Evolutionary conservation across 2,329 filamentous ascomycete genomes (phyloP).

Genomic region (Hymenoscyphus infarciens): DNA sequence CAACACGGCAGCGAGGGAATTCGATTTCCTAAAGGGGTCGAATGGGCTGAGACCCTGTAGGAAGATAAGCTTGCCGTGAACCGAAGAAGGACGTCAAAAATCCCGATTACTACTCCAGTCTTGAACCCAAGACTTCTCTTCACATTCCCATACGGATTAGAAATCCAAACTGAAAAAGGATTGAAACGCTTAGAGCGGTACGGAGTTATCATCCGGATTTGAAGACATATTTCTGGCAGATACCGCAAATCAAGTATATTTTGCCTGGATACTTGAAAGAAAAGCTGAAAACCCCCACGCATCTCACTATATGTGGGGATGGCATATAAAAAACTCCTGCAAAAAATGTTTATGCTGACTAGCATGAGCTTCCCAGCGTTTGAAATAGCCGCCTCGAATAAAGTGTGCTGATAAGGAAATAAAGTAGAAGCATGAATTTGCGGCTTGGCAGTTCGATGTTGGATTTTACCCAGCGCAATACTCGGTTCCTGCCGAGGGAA

Average conservation of each 20-base stretch:
- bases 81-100: not conserved
- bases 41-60: not conserved
- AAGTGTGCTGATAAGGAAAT: conserved; percentile 15
- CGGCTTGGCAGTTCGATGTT: not conserved
- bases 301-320: not conserved
- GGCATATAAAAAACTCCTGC: not conserved
- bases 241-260: no score
- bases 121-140: not conserved
- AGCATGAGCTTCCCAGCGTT: not conserved
- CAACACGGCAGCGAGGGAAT: not conserved
- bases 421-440: not conserved
- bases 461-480: conserved; percentile 1
- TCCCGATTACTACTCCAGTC: not conserved
- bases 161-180: not conserved
- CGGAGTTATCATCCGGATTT: not conserved
- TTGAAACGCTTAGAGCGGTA: not conserved
- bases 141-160: not conserved
- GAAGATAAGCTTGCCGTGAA: not conserved
- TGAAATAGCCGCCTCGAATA: conserved; percentile 23
- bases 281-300: no score
- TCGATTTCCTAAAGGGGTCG: not conserved
- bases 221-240: not conserved
- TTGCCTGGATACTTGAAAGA: no score
- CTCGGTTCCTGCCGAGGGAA: not conserved
- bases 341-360: not conserved